Evolutionary conservation across 2,329 filamentous ascomycete species (phyloP), one percentile per base, ranked within the genome.

Genomic region (Cytospora chrysosperma): DNA sequence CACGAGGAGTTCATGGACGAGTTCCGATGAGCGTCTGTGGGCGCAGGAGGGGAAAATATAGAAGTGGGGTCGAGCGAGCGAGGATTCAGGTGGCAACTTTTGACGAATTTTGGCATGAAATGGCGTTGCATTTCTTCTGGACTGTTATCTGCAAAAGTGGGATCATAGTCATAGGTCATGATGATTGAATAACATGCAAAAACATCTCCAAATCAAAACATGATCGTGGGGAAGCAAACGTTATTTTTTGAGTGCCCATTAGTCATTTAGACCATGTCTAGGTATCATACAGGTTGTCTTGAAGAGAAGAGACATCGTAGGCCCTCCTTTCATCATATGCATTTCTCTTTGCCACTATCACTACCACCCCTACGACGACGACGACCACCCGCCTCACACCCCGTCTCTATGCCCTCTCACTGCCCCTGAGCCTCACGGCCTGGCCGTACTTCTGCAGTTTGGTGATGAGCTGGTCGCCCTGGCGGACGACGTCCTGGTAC

Each of bases 401-500:
- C 24, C 24, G 52, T 49, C 37, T 68, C 71, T 82, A 97, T 71
- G 92, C 92, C 72, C 95, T 87, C 83, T 99, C 95, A 74, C 94
- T 98, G 49, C 95, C 95, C 72, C 95, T 87, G 78, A 99, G 82
- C 73, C 95, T 87, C 68, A 99, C 95, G 2, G 95, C 91, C 79
- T 99, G 95, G 52, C 95, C 95, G 77, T 99, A 99, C 84, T 99
- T 99, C 81, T 99, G 95, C 70, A 99, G 82, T 84, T 99, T 99
- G 64, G 95, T 99, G 75, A 99, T 98, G 67, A 99, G 84, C 78
- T 96, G 91, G 77, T 99, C 95, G 34, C 95, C 95, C 76, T 98
- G 95, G 81, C 95, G 95, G 66, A 99, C 93, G 43, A 98, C 93
- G 72, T 99, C 95, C 71, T 93, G 91, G 79, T 99, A 99, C 81